These are phyloP conservation scores for Begonia fuchsioides DNA, from an alignment of 306 rosid genomes.

Conservation along the genomic window DNA sequence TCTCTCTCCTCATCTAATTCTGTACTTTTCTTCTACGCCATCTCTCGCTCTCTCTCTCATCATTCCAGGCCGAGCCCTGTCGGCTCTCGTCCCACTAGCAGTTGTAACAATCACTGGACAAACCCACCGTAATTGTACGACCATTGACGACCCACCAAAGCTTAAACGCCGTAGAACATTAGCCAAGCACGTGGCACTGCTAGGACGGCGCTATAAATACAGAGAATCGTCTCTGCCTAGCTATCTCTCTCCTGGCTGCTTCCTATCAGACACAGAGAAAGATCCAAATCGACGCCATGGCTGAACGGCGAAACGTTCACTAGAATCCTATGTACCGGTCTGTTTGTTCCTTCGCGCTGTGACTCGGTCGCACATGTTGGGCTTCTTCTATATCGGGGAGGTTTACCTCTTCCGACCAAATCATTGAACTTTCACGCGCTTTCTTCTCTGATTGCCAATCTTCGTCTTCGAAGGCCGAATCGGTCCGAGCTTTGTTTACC, in stretches of 20 bases:
- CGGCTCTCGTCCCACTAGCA: not conserved
- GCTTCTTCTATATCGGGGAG: not conserved
- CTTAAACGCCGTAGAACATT: too few species aligned
- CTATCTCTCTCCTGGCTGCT: conserved; percentile 1
- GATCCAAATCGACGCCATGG: conserved; percentile 8
- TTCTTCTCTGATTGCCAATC: not conserved
- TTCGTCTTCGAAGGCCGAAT: not conserved
- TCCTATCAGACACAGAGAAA: conserved; percentile 2
- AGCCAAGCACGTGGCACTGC: conserved; percentile 1
- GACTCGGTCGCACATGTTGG: conserved; percentile 5
- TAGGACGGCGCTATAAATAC: conserved; percentile 25
- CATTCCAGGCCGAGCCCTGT: not conserved
- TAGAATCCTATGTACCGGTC: conserved; percentile 5
- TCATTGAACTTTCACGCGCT: conserved; percentile 23
- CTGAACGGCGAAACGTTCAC: not conserved
- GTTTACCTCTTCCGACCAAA: not conserved
- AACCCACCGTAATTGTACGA: too few species aligned
- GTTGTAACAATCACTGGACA: not conserved
- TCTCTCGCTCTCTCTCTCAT: not conserved
- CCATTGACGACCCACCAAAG: too few species aligned
- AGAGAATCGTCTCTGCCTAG: not conserved
- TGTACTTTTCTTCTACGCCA: not conserved
- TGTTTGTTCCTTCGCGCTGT: not conserved
- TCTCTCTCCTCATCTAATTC: not conserved
- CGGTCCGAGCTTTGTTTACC: not conserved